Evolutionary conservation across 2,329 filamentous ascomycete genomes (phyloP).

Genomic region (Volutella citrinella): DNA sequence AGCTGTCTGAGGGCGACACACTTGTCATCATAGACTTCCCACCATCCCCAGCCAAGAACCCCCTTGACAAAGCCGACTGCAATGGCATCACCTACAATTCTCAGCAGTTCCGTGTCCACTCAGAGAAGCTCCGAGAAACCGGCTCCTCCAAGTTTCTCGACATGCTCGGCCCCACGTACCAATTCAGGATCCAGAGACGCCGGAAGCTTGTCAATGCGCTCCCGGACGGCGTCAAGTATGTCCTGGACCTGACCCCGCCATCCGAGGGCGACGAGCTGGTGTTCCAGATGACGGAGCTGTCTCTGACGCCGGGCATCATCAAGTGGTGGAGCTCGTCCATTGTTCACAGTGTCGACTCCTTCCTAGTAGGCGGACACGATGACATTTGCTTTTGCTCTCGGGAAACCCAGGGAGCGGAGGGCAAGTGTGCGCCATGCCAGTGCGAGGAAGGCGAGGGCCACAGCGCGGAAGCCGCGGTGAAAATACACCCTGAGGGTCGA

Average conservation of each 20-base stretch:
- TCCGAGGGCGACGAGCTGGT: slow-evolving; percentile 61
- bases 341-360: slow-evolving; percentile 30
- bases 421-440: background rate
- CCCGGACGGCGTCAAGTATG: slow-evolving; percentile 48
- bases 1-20: slow-evolving; percentile 38
- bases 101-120: slow-evolving; percentile 42
- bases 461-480: too few relatives aligned
- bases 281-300: slow-evolving; percentile 55
- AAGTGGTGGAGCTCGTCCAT: slow-evolving; percentile 48
- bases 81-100: slow-evolving; percentile 31
- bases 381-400: slow-evolving; percentile 35
- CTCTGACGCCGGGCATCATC: slow-evolving; percentile 52
- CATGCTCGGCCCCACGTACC: slow-evolving; percentile 40
- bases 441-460: background rate
- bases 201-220: slow-evolving; percentile 33
- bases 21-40: slow-evolving; percentile 43
- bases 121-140: slow-evolving; percentile 43
- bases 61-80: slow-evolving; percentile 29
- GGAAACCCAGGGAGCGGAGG: background rate
- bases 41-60: slow-evolving; percentile 12
- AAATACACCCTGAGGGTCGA: too few relatives aligned
- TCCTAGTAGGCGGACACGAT: slow-evolving; percentile 38
- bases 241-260: slow-evolving; percentile 63
- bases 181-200: slow-evolving; percentile 37
- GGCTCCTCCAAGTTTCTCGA: slow-evolving; percentile 46